Conservation (phyloP, 352 stramenopile genomes). For the Phytophthora crassamura region DNA sequence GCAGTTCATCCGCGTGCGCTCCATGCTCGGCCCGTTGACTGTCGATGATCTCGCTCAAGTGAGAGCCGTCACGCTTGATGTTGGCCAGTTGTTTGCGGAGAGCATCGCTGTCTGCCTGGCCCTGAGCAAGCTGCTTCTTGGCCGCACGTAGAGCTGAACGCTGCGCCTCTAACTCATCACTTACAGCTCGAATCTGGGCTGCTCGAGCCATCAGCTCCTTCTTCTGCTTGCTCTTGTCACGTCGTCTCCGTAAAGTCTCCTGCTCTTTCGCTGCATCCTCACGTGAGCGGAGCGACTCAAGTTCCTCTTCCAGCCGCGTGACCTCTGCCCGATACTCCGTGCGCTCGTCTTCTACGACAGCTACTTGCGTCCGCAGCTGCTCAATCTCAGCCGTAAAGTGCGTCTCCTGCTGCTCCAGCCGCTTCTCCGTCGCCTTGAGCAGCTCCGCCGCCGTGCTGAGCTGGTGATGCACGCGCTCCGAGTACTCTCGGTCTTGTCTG, state of each 20-base stretch:
- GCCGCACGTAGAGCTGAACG: conserved; percentile 32
- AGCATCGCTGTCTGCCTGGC: conserved; percentile 42
- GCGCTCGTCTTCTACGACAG: conserved; percentile 8
- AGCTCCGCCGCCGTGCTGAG: conserved; percentile 63
- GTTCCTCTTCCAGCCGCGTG: conserved; percentile 31
- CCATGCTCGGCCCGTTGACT: conserved; percentile 42
- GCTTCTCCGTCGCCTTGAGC: conserved; percentile 62
- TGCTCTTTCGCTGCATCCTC: conserved; percentile 37
- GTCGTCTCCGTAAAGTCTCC: conserved; percentile 14
- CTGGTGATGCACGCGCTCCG: conserved; percentile 62
- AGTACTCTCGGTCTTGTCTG: conserved; percentile 63
- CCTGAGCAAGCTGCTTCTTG: conserved; percentile 49
- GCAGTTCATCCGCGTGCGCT: conserved; percentile 32
- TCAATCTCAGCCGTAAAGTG: conserved; percentile 34
- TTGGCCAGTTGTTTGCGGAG: conserved; percentile 47
- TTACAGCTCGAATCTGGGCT: conserved; percentile 30
- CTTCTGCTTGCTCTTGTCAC: conserved; percentile 40
- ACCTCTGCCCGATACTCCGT: conserved; percentile 6
- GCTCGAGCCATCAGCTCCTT: conserved; percentile 33
- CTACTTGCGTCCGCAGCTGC: conserved; percentile 20
- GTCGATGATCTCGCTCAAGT: conserved; percentile 53
- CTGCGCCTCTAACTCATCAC: conserved; percentile 49
- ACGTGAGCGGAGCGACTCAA: conserved; percentile 11
- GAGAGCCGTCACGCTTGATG: conserved; percentile 46
- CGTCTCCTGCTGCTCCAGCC: conserved; percentile 48